Evolutionary conservation across 805 yeast genomes (phyloP), one percentile per base, ranked within the genome.

Genomic region (Cyberlindnera mrakii): DNA sequence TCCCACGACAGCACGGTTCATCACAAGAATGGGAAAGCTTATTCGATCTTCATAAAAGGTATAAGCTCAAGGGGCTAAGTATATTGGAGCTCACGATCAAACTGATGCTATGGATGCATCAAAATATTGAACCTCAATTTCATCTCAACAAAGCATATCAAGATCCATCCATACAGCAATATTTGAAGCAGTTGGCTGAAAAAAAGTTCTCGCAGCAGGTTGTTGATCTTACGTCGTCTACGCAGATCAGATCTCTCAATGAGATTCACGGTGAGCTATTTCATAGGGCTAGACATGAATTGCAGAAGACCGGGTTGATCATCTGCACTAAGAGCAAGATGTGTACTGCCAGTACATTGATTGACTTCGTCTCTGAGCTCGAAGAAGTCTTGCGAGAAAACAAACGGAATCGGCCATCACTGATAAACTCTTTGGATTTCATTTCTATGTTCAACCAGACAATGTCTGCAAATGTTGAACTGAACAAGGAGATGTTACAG

Each of bases 241-340:
- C 35, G 4, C 40, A 44, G 10, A 34, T 54, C n/a, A 39, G 43
- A 13, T 35, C 49, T 5, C 25, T 35, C 7, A 44, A 49, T 37
- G 47, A 49, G 9, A 39, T 50, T 1, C 50, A 53, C 37, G 47
- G 44, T 13, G 44, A 54, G n/a, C 23, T 57, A 3, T 62, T 65
- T 43, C 62, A 62, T 33, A 41, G 42, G 1, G 46, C 59, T 2
- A 45, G 66, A 19, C 60, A 56, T 35, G 39, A 40, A 6, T 40
- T 65, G 7, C 51, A 54, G 11, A 40, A 36, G 10, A 18, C 31
- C 5, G 51, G 53, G 6, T 41, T 65, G 3, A 48, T 63, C 0
- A 35, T 44, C 3, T 54, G 54, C 33, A 47, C 63, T 7, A 54
- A 51, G 37, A 47, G 54, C 4, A 41, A 49, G 15, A 50, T 48